Evolutionary conservation across 129 eudicot species (phyloP), one percentile per base, ranked within the genome.

Genomic region (Arctium minus): DNA sequence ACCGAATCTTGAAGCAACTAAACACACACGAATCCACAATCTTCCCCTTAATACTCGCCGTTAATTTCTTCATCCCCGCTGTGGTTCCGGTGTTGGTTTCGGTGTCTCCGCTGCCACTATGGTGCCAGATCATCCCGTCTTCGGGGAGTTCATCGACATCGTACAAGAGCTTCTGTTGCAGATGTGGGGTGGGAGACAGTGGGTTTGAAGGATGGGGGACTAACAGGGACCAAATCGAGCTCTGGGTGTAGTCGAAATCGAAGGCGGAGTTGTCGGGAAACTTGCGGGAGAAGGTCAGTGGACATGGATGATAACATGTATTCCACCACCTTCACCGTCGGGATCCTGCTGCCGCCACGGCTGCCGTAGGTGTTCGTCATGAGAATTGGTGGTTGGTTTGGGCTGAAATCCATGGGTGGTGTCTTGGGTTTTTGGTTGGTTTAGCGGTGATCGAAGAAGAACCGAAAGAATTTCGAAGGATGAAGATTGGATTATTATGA

Each of bases 181-280:
- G 3, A 1, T 38, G 86, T 15, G 74, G 30, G 9, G 77, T 79
- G 4, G 84, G 84, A 0, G 83, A 74, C 1, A 82, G 76, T 0
- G 91, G 86, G 27, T 84, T 65, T n/a, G 84, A 82, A 32, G 83
- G 81, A 32, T 83, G 86, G 29, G 92, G 92, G 17, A 91, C 87
- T 67, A 92, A 79, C 12, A 98, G 99, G 4, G 99, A 96, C 99
- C 99, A 96, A 22, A 96, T 91, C 2, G 99, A 84, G 84, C 98
- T 93, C 82, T 96, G 99, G 3, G 92, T 76, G 88, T 93, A 96
- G 85, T 96, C 97, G 81, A 96, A 96, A 83, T 92, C 99, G 75
- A 87, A 92, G 29, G 95, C 94, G 1, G 99, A 96, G 84, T 93
- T 91, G 81, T 96, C 99, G 0, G 99, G 99, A 70, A 91, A 96